Evolutionary conservation across 192 early-diverging fungal genomes (phyloP).

Genomic region (Dissophora globulifera): DNA sequence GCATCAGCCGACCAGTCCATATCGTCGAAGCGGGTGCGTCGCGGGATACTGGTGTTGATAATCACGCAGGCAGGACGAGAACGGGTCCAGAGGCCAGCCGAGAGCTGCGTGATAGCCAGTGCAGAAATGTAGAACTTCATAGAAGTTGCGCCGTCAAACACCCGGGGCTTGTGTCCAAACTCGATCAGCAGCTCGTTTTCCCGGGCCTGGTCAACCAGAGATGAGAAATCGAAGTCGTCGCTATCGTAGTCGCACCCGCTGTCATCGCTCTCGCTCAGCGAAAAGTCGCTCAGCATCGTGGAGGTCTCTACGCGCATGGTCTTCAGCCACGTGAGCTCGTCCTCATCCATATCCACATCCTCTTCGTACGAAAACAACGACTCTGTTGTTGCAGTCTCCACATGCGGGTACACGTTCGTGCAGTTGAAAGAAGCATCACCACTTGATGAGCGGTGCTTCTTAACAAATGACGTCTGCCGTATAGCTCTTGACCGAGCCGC

Average conservation of each 20-base stretch:
- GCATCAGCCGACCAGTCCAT: slow-evolving; percentile 45
- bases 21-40: slow-evolving; percentile 38
- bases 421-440: slow-evolving; percentile 10
- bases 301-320: no score
- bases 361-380: slow-evolving; percentile 6
- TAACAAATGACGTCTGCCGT: slow-evolving; percentile 6
- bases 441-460: background rate
- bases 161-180: slow-evolving; percentile 29
- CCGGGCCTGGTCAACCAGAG: slow-evolving; percentile 4
- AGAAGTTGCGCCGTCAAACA: slow-evolving; percentile 25
- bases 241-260: slow-evolving; percentile 15
- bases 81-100: slow-evolving; percentile 23
- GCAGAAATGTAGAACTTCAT: slow-evolving; percentile 43
- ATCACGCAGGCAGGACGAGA: slow-evolving; percentile 41
- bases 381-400: slow-evolving; percentile 7
- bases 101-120: slow-evolving; percentile 28
- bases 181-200: slow-evolving; percentile 17
- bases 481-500: background rate
- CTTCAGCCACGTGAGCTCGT: no score
- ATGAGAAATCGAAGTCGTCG: background rate
- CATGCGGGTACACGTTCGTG: slow-evolving; percentile 27
- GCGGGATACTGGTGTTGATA: slow-evolving; percentile 44
- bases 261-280: slow-evolving; percentile 12
- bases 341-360: no score
- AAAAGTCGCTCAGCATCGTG: no score